Percentiles rank a stretch among this genome's conserved stretches.
Evolutionary conservation across 345 rosid genomes (phyloP).

Genomic region (Hibiscus mutabilis): DNA sequence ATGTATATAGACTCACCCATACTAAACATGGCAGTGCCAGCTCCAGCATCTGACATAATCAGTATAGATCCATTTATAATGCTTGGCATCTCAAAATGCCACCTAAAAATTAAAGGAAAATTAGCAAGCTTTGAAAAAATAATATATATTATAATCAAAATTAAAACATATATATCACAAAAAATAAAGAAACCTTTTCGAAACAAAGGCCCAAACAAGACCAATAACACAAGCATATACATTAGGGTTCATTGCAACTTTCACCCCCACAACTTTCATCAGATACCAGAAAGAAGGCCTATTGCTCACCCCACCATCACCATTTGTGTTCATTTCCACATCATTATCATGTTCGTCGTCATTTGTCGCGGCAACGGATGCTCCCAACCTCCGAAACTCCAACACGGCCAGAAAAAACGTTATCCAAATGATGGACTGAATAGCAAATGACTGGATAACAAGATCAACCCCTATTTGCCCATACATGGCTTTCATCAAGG

Average conservation of each 20-base stretch:
- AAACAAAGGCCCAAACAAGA: constrained; percentile 60
- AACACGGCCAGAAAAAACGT: constrained; percentile 59
- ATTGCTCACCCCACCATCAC: constrained; percentile 7
- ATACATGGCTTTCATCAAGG: constrained; percentile 65
- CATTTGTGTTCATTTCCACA: constrained; percentile 21
- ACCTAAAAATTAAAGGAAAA: constrained; percentile 30
- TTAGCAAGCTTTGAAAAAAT: background rate
- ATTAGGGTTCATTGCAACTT: constrained; percentile 63
- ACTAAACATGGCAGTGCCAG: constrained; percentile 96
- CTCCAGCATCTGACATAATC: constrained; percentile 84
- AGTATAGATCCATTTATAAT: constrained; percentile 63
- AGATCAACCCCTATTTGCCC: constrained; percentile 66
- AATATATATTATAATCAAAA: too few relatives aligned
- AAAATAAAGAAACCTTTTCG: constrained; percentile 33
- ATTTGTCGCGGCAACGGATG: constrained; percentile 4
- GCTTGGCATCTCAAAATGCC: constrained; percentile 75
- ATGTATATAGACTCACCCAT: too few relatives aligned
- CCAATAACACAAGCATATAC: constrained; percentile 65
- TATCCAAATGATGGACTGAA: constrained; percentile 72
- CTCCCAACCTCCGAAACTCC: constrained; percentile 44
- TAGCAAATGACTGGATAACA: constrained; percentile 57
- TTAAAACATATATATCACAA: background rate
- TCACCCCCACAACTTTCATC: constrained; percentile 48
- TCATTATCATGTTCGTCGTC: constrained; percentile 14
- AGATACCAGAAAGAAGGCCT: constrained; percentile 38